These are phyloP conservation scores for Endogone sp. DNA, from an alignment of 192 early-diverging fungal species.

Conservation along the genomic window DNA sequence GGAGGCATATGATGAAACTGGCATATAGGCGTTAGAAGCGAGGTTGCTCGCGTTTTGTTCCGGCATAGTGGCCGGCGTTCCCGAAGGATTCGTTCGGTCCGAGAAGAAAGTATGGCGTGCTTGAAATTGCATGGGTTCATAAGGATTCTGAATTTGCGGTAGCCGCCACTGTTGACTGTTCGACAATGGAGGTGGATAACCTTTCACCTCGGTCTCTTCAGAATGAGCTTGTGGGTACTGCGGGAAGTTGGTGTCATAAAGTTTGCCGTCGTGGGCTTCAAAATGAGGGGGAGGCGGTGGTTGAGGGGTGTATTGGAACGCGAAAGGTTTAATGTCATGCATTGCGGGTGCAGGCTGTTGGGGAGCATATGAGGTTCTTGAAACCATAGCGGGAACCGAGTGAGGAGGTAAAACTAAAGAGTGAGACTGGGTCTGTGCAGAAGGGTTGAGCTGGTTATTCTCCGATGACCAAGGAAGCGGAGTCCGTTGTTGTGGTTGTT, in stretches of 20 bases:
- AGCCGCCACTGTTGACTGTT: not conserved
- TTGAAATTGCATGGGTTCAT: not conserved
- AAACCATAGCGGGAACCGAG: not conserved
- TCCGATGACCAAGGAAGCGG: not conserved
- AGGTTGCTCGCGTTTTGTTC: not conserved
- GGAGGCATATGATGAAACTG: not conserved
- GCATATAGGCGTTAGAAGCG: not conserved
- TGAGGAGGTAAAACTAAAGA: not conserved
- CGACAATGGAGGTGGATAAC: not conserved
- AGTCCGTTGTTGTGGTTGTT: not conserved
- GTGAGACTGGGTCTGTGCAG: not conserved
- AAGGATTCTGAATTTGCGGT: not conserved
- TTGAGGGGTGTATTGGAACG: not conserved
- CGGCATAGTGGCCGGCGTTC: not conserved
- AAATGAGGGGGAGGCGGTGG: not conserved
- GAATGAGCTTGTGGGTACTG: not conserved
- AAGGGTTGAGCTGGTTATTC: no score
- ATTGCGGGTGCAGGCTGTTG: not conserved
- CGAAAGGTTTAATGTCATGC: not conserved
- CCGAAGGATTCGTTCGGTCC: not conserved
- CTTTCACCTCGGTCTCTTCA: not conserved
- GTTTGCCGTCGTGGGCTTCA: not conserved
- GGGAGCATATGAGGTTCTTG: not conserved
- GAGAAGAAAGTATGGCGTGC: not conserved
- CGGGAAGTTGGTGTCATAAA: not conserved